Base-by-base conservation (phyloP, 306 rosid species). In the Quercus suber region DNA sequence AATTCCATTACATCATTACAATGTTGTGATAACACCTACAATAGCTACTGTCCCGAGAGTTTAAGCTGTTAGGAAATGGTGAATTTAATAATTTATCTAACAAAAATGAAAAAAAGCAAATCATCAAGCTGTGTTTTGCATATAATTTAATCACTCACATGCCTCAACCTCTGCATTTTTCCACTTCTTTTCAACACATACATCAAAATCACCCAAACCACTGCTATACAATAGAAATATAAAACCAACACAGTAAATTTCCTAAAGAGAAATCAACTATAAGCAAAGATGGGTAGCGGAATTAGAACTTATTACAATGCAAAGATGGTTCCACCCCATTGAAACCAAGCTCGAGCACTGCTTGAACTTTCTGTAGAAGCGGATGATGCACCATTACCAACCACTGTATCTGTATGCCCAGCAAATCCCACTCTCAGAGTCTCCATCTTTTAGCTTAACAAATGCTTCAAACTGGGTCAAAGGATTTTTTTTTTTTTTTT, bases 301-400 rank as follows among this genome's bases (percentile, higher is more conserved):
- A 55, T 4, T 65, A 80, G 85, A 41, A 41, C 45, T 41, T 41
- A 41, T 83, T 68, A 86, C 89, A 83, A 33, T 79, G 78, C 87
- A 69, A 72, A 83, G 75, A 86, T 14, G 76, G 82, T 83, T 78
- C 87, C 89, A 57, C 87, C 89, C 89, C 87, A 86, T 67, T 81
- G 89, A 83, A 83, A 86, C 71, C 65, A 45, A 31, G 58, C 65
- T 28, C 28, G 68, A 73, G 81, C 84, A 14, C 35, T 5, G 71
- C 61, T 73, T 37, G 84, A 83, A 55, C 57, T 71, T 20, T 56
- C 56, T 6, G 37, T 21, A 35, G 57, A 78, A 37, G 71, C 0
- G 53, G 71, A 59, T 27, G 71, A 13, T 21, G 55, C 21, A 28
- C 63, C 73, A 7, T 8, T 41, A 41, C 45, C 45, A 41, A 8